phyloP scores from a whole-genome alignment of 2,329 filamentous ascomycete species.

The Neonectria faginata region DNA sequence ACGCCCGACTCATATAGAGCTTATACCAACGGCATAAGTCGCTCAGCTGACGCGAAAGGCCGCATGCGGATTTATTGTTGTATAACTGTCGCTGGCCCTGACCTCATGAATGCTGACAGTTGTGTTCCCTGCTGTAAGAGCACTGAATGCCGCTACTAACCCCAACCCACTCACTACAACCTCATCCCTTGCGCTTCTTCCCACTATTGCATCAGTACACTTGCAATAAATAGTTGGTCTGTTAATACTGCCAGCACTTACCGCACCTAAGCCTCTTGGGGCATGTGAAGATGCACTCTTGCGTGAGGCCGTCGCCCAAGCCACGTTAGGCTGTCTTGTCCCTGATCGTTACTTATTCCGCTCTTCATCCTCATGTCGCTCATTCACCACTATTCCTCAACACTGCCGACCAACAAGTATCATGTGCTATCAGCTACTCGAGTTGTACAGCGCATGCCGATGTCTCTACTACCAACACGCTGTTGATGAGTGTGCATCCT shows the following conservation, averaged over 20 bases:
- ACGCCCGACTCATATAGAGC: too few species aligned
- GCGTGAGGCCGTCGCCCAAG: neutral
- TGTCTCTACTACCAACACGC: slow-evolving; percentile 89
- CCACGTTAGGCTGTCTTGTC: neutral
- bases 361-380: neutral
- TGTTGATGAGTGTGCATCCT: slow-evolving; percentile 81
- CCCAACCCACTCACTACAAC: too few species aligned
- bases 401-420: neutral
- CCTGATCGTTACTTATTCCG: too few species aligned
- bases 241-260: neutral
- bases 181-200: too few species aligned
- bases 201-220: too few species aligned
- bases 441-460: slow-evolving; percentile 84
- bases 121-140: too few species aligned
- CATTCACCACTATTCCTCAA: neutral
- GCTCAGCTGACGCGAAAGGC: too few species aligned
- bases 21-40: too few species aligned
- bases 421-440: neutral
- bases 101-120: too few species aligned
- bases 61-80: too few species aligned
- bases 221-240: neutral
- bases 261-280: neutral
- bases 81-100: too few species aligned
- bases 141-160: too few species aligned
- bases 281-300: neutral